These are phyloP conservation scores for Podospora australis DNA, from an alignment of 495 filamentous ascomycete species.

Conservation along the genomic window DNA sequence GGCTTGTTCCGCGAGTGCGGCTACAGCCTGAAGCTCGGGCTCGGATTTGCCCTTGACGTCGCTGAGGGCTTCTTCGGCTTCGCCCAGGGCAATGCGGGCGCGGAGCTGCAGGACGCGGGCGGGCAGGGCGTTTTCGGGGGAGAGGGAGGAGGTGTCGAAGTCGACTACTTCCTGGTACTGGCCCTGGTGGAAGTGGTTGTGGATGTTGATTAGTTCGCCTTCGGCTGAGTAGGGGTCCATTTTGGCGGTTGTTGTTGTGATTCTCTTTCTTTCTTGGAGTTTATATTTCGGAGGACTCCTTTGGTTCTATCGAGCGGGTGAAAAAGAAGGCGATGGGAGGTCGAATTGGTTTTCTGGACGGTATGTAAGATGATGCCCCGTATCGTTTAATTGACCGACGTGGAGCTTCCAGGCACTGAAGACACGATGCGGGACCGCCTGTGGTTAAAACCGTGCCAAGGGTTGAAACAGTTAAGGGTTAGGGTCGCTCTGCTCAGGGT, in stretches of 20 bases:
- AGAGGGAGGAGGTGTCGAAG: slow-evolving; percentile 70
- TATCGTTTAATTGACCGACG: slow-evolving; percentile 16
- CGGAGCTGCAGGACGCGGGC: slow-evolving; percentile 77
- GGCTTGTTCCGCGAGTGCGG: slow-evolving; percentile 65
- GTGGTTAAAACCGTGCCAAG: slow-evolving; percentile 7
- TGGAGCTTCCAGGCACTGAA: slow-evolving; percentile 16
- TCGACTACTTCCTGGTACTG: slow-evolving; percentile 79
- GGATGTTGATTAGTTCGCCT: slow-evolving; percentile 92
- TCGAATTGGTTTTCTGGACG: background rate
- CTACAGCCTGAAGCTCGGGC: slow-evolving; percentile 73
- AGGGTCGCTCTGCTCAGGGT: slow-evolving; percentile 5
- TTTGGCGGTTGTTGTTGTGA: slow-evolving; percentile 3
- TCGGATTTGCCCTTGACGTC: slow-evolving; percentile 58
- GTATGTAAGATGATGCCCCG: slow-evolving; percentile 3
- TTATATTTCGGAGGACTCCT: too few relatives aligned
- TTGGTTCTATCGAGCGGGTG: too few relatives aligned
- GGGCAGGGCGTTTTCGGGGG: slow-evolving; percentile 65
- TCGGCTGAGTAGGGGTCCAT: slow-evolving; percentile 88
- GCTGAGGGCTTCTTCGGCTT: slow-evolving; percentile 63
- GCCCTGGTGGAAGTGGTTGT: slow-evolving; percentile 90
- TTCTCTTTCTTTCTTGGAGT: too few relatives aligned
- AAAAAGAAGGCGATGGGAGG: background rate
- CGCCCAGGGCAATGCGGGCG: slow-evolving; percentile 72
- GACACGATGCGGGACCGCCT: background rate
- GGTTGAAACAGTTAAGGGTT: background rate